Percentiles rank a stretch among this genome's conserved stretches.
phyloP scores from a whole-genome alignment of 768 basidiomycete genomes.

The Trametes cingulata region DNA sequence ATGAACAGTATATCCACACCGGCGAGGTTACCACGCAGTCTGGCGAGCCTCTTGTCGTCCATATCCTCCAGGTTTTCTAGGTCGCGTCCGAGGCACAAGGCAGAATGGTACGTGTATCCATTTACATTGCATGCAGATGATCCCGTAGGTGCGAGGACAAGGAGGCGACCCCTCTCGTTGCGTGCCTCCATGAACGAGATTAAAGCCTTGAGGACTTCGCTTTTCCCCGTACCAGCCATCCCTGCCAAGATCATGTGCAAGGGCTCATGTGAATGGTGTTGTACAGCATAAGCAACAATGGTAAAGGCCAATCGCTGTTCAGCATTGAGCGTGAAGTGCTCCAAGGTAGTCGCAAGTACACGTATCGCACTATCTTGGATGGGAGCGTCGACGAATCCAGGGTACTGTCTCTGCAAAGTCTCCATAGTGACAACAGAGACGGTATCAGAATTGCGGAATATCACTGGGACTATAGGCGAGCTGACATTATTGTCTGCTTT shows the following conservation, averaged over 20 bases:
- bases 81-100: neutral
- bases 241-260: constrained; percentile 28
- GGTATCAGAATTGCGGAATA: neutral
- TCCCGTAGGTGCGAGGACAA: constrained; percentile 22
- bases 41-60: neutral
- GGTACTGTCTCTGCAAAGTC: too few relatives aligned
- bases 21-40: neutral
- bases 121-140: neutral
- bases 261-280: neutral
- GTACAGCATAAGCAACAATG: constrained; percentile 12
- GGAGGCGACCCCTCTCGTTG: constrained; percentile 15
- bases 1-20: neutral
- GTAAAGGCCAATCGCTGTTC: constrained; percentile 18
- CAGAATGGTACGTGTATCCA: neutral
- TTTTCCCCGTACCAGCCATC: constrained; percentile 28
- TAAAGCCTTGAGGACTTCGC: constrained; percentile 23
- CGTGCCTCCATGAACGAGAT: constrained; percentile 15
- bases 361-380: too few relatives aligned
- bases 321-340: constrained; percentile 14
- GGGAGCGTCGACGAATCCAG: too few relatives aligned
- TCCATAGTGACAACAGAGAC: too few relatives aligned
- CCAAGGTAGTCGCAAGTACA: too few relatives aligned
- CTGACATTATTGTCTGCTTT: neutral
- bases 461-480: neutral
- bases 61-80: neutral